A percentile compares a stretch with the other conserved stretches of the same genome.
Conservation (phyloP, 2,329 filamentous ascomycete genomes). For the Parasarocladium wereldwijsianum region DNA sequence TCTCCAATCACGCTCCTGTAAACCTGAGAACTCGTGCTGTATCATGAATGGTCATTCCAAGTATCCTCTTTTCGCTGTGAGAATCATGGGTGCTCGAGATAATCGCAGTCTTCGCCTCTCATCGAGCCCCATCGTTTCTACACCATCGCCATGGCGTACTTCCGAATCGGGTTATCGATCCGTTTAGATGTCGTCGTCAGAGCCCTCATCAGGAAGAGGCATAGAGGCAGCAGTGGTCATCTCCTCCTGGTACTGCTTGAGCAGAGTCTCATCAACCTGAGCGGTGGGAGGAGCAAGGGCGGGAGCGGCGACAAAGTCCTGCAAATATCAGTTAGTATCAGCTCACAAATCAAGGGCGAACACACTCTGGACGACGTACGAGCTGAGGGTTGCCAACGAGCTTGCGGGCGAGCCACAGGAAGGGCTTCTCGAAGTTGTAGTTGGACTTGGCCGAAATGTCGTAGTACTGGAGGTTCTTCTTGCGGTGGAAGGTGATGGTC, state of each 20-base stretch:
- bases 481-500: conserved; percentile 99
- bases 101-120: conserved; percentile 4
- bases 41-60: conserved; percentile 24
- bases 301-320: conserved; percentile 95
- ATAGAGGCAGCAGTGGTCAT: conserved; percentile 66
- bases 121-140: conserved; percentile 11
- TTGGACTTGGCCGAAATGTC: conserved; percentile 99
- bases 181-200: conserved; percentile 52
- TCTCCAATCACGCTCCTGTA: conserved; percentile 21
- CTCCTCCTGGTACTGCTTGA: conserved; percentile 75
- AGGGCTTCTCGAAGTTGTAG: conserved; percentile 99
- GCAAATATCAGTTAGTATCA: conserved; percentile 13
- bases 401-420: conserved; percentile 98
- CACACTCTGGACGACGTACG: conserved; percentile 6
- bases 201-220: conserved; percentile 91
- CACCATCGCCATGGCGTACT: conserved; percentile 14
- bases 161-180: conserved; percentile 9
- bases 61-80: conserved; percentile 4
- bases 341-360: neutral
- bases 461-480: conserved; percentile 99
- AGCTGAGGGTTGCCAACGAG: conserved; percentile 72
- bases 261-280: conserved; percentile 68
- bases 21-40: conserved; percentile 17
- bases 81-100: conserved; percentile 1
- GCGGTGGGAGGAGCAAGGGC: conserved; percentile 91